Evolutionary conservation across 805 yeast genomes (phyloP).

Genomic region (Teunomyces panamensis): DNA sequence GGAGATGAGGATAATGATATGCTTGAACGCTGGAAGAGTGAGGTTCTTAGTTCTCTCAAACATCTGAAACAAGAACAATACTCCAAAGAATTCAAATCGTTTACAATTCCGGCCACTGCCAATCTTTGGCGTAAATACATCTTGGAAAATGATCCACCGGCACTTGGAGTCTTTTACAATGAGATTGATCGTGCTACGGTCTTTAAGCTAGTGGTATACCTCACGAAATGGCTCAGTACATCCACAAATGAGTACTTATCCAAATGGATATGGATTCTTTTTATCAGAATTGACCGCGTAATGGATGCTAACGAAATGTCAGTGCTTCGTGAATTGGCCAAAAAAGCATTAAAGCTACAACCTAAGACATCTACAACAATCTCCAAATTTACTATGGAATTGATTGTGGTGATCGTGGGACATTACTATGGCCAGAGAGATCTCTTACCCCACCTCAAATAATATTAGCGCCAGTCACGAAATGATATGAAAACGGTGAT

Average conservation of each 20-base stretch:
- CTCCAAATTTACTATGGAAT: slow-evolving; percentile 25
- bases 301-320: slow-evolving; percentile 33
- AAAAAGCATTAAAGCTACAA: slow-evolving; percentile 33
- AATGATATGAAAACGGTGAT: not conserved
- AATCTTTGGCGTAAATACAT: slow-evolving; percentile 31
- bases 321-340: slow-evolving; percentile 34
- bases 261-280: slow-evolving; percentile 35
- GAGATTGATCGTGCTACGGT: slow-evolving; percentile 29
- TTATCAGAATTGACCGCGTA: slow-evolving; percentile 33
- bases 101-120: slow-evolving; percentile 22
- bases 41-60: not conserved
- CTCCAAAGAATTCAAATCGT: not conserved
- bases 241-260: slow-evolving; percentile 23
- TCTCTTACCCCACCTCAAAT: slow-evolving; percentile 11
- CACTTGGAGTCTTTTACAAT: slow-evolving; percentile 14
- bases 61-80: not conserved
- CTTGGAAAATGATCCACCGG: slow-evolving; percentile 27
- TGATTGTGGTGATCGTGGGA: slow-evolving; percentile 31
- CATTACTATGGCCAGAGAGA: slow-evolving; percentile 37
- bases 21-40: not conserved
- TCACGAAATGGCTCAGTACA: slow-evolving; percentile 38
- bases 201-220: slow-evolving; percentile 32
- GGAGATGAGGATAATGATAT: not conserved
- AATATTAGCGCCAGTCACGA: no score
- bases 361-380: slow-evolving; percentile 11